Conservation (phyloP, 768 basidiomycete genomes). For the Kondoa malvinella region DNA sequence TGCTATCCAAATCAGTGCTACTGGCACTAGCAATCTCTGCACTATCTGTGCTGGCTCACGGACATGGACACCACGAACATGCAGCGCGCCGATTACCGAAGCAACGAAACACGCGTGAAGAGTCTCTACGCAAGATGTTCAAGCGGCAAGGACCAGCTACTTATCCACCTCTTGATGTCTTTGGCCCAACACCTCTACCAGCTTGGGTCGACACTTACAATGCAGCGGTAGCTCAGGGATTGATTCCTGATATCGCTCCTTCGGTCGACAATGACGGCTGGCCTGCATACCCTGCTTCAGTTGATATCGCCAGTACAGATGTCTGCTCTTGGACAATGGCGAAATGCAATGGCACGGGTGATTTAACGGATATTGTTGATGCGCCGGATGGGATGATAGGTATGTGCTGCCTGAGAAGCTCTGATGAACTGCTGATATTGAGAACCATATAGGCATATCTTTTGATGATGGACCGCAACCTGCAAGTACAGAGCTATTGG, state of each 20-base stretch:
- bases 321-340: neutral
- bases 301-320: constrained; percentile 9
- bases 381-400: neutral
- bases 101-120: neutral
- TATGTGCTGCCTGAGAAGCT: too few relatives aligned
- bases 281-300: constrained; percentile 25
- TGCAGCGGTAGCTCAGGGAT: constrained; percentile 40
- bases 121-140: neutral
- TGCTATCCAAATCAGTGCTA: neutral
- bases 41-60: neutral
- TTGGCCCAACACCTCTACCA: constrained; percentile 8
- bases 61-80: neutral
- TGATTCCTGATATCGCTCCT: constrained; percentile 52
- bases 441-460: constrained; percentile 43
- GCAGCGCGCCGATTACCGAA: neutral
- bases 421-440: too few relatives aligned
- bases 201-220: constrained; percentile 57
- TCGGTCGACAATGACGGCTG: constrained; percentile 34
- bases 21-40: neutral
- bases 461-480: constrained; percentile 69
- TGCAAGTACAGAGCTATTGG: constrained; percentile 38
- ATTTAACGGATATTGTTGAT: constrained; percentile 40
- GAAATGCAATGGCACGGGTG: neutral
- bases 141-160: neutral
- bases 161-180: neutral